Conservation (phyloP, 371 early-diverging fungal species). For the Rhizomucor miehei region DNA sequence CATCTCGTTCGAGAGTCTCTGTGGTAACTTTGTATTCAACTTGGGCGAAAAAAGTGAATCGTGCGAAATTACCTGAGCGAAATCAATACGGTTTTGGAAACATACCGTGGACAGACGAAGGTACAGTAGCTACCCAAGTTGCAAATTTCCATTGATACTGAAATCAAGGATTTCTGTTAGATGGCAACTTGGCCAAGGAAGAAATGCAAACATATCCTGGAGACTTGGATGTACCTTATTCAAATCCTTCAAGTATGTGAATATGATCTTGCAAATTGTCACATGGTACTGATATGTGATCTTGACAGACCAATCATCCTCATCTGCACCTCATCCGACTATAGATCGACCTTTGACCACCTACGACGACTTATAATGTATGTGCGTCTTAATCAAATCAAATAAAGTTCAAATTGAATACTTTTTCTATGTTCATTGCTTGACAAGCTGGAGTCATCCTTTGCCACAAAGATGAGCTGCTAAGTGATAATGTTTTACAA, state of each 20-base stretch:
- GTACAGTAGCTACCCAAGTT: slow-evolving; percentile 9
- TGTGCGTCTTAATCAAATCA: neutral
- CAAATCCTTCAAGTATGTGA: slow-evolving; percentile 11
- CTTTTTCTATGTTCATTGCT: neutral
- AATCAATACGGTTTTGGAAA: slow-evolving; percentile 61
- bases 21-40: too few relatives aligned
- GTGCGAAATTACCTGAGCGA: slow-evolving; percentile 60
- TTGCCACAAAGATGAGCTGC: too few relatives aligned
- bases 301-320: neutral
- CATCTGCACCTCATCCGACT: slow-evolving; percentile 13
- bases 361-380: slow-evolving; percentile 34
- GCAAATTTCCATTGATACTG: neutral
- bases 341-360: slow-evolving; percentile 25
- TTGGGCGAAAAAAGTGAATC: slow-evolving; percentile 39
- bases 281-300: neutral
- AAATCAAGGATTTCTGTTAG: slow-evolving; percentile 6
- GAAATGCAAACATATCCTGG: slow-evolving; percentile 15
- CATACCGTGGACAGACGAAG: slow-evolving; percentile 60
- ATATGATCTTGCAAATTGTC: too few relatives aligned
- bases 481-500: too few relatives aligned
- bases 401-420: neutral
- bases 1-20: too few relatives aligned
- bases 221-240: slow-evolving; percentile 13
- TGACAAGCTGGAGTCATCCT: too few relatives aligned
- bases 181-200: slow-evolving; percentile 38